phyloP scores from a whole-genome alignment of 345 rosid species.

The Lepidium aucheri region DNA sequence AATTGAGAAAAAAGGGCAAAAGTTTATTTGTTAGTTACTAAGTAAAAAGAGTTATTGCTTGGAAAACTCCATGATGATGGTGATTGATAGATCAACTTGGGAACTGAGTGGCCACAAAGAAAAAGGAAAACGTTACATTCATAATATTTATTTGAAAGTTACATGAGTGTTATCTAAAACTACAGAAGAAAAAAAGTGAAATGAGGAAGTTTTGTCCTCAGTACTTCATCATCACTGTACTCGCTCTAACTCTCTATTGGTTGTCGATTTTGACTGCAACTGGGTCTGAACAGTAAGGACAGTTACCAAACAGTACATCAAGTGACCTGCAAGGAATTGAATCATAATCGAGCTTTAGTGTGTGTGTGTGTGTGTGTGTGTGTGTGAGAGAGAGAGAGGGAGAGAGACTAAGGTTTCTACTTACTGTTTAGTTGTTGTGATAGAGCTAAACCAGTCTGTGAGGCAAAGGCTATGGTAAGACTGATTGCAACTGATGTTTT shows the following conservation, averaged over 20 bases:
- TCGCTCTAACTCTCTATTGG: background rate
- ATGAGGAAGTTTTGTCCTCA: slow-evolving; percentile 9
- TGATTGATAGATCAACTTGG: too few species aligned
- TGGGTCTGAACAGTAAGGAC: slow-evolving; percentile 73
- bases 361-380: background rate
- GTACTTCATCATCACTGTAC: slow-evolving; percentile 1
- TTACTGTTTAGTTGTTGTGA: slow-evolving; percentile 77
- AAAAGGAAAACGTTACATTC: too few species aligned
- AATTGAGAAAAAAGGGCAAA: slow-evolving; percentile 9
- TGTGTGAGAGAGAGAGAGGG: background rate
- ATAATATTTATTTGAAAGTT: too few species aligned
- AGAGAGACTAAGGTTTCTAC: slow-evolving; percentile 22
- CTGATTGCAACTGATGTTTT: slow-evolving; percentile 57
- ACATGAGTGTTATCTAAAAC: too few species aligned
- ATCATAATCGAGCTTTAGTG: slow-evolving; percentile 23
- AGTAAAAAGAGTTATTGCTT: slow-evolving; percentile 19
- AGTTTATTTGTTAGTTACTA: background rate
- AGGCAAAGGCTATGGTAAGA: slow-evolving; percentile 69
- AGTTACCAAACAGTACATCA: slow-evolving; percentile 68
- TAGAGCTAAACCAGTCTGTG: slow-evolving; percentile 72
- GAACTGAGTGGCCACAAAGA: too few species aligned
- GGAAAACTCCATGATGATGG: too few species aligned
- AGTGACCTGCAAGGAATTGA: slow-evolving; percentile 48
- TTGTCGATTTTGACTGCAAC: slow-evolving; percentile 53
- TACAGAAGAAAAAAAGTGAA: too few species aligned